phyloP scores from a whole-genome alignment of 1,139 yeast species.

The Scheffersomyces parashehatae region DNA sequence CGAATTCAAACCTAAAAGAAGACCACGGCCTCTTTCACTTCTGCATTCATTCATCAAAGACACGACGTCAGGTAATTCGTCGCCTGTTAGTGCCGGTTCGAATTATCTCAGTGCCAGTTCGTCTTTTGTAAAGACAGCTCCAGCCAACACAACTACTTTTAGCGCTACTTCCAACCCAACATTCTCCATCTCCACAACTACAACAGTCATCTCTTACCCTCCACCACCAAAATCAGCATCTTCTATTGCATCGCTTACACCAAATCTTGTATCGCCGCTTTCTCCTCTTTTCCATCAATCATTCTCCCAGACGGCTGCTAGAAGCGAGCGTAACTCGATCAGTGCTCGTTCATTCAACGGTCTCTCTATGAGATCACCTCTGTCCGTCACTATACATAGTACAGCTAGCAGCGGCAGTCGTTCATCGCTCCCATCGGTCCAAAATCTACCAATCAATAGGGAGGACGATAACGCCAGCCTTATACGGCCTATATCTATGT shows the following conservation, averaged over 20 bases:
- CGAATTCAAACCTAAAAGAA: slow-evolving; percentile 40
- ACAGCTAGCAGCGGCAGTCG: not conserved
- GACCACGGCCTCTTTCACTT: slow-evolving; percentile 45
- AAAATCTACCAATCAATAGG: not conserved
- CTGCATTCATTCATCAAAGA: slow-evolving; percentile 29
- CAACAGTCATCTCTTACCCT: slow-evolving; percentile 4
- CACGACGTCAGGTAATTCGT: slow-evolving; percentile 7
- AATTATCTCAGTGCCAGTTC: not conserved
- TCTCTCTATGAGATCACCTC: slow-evolving; percentile 1
- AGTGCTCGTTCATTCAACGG: not conserved
- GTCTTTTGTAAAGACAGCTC: slow-evolving; percentile 18
- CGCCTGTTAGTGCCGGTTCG: slow-evolving; percentile 2
- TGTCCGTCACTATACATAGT: not conserved
- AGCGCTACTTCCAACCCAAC: slow-evolving; percentile 6
- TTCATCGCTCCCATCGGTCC: not conserved
- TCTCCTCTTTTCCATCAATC: slow-evolving; percentile 45
- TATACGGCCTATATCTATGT: not conserved
- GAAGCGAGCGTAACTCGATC: not conserved
- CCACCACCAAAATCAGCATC: slow-evolving; percentile 14
- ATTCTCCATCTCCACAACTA: not conserved
- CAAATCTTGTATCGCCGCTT: slow-evolving; percentile 40
- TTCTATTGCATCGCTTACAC: slow-evolving; percentile 25
- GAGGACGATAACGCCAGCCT: not conserved
- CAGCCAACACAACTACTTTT: slow-evolving; percentile 16
- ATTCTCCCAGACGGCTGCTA: slow-evolving; percentile 27